These are phyloP conservation scores for Cyathus striatus DNA, from an alignment of 768 basidiomycete genomes.

Conservation along the genomic window DNA sequence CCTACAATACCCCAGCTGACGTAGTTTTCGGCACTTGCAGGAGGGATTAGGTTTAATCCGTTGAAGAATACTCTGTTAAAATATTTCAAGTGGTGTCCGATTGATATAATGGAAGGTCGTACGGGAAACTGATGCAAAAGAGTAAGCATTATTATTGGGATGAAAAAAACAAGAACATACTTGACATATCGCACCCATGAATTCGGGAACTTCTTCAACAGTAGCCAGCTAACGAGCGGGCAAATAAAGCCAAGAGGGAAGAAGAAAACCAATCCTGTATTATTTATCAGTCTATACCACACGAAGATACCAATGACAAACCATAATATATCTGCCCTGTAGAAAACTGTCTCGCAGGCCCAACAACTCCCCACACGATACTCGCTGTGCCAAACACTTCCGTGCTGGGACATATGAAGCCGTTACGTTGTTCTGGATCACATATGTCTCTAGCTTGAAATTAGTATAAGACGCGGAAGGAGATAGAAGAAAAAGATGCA, in stretches of 20 bases:
- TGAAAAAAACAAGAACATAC: slow-evolving; percentile 54
- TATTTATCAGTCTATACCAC: slow-evolving; percentile 1
- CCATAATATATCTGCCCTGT: slow-evolving; percentile 56
- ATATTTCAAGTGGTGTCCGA: no score
- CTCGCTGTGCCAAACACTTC: slow-evolving; percentile 77
- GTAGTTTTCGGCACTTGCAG: slow-evolving; percentile 64
- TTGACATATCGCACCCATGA: slow-evolving; percentile 59
- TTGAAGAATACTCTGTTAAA: no score
- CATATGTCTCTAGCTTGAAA: no score
- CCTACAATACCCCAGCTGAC: slow-evolving; percentile 63
- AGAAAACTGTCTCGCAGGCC: slow-evolving; percentile 69
- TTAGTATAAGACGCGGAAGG: no score
- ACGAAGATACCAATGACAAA: slow-evolving; percentile 8
- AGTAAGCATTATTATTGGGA: no score
- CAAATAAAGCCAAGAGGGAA: slow-evolving; percentile 72
- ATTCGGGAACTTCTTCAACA: slow-evolving; percentile 58
- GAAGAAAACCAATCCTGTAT: slow-evolving; percentile 42
- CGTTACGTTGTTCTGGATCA: slow-evolving; percentile 42
- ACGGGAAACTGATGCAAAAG: no score
- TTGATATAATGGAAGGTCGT: no score
- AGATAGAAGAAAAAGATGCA: no score
- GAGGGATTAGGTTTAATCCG: slow-evolving; percentile 57
- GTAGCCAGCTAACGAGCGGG: slow-evolving; percentile 50
- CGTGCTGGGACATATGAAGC: slow-evolving; percentile 67
- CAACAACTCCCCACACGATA: slow-evolving; percentile 81